phyloP scores from a whole-genome alignment of 768 basidiomycete species.

The Phaeotremella fagi region DNA sequence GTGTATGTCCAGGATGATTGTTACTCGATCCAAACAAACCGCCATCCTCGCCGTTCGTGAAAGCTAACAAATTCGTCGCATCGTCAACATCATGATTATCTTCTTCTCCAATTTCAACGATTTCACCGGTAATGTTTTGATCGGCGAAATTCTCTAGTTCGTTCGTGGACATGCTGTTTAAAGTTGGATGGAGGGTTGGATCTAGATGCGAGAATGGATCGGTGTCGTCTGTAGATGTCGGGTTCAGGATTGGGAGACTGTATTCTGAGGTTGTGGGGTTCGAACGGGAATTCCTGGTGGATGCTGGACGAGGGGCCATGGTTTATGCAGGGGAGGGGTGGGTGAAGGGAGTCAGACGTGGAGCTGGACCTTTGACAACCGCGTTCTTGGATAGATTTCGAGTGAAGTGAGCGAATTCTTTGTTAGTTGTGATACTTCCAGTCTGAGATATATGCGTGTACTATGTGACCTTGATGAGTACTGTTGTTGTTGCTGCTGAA shows the following conservation, averaged over 20 bases:
- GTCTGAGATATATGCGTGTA: too few species aligned
- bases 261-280: neutral
- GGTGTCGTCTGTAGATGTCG: neutral
- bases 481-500: too few species aligned
- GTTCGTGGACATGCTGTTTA: constrained; percentile 10
- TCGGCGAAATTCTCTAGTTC: constrained; percentile 27
- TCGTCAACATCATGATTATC: neutral
- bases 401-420: too few species aligned
- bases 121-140: constrained; percentile 16
- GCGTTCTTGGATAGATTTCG: too few species aligned
- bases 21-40: neutral
- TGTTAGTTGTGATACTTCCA: too few species aligned
- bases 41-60: constrained; percentile 6
- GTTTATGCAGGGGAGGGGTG: neutral
- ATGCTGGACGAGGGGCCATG: too few species aligned
- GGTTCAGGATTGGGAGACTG: too few species aligned
- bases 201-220: constrained; percentile 16
- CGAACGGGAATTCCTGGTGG: neutral
- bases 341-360: neutral
- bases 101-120: neutral
- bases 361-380: too few species aligned
- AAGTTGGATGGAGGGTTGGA: constrained; percentile 12
- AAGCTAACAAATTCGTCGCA: constrained; percentile 1
- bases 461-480: too few species aligned
- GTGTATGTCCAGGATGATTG: neutral